These are phyloP conservation scores for Cyberlindnera mississippiensis DNA, from an alignment of 805 yeast genomes.

Conservation along the genomic window DNA sequence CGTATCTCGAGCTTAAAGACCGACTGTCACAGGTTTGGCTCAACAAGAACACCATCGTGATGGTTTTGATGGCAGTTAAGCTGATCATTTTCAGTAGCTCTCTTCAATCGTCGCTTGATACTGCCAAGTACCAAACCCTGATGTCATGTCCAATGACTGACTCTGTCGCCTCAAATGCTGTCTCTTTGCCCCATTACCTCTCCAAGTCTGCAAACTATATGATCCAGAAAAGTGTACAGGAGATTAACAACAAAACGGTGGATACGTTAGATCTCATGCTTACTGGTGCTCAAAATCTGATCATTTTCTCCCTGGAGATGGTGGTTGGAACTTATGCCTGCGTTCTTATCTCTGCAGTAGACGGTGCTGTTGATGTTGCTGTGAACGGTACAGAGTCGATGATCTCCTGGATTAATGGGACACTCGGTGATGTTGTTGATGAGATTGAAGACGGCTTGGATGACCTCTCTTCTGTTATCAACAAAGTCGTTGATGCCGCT, in stretches of 20 bases:
- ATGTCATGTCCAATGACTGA: conserved; percentile 48
- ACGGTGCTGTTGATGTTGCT: conserved; percentile 69
- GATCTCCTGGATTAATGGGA: conserved; percentile 55
- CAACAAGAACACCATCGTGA: conserved; percentile 56
- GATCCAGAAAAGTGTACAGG: conserved; percentile 43
- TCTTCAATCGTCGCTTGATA: conserved; percentile 38
- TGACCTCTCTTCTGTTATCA: conserved; percentile 54
- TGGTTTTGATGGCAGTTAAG: conserved; percentile 56
- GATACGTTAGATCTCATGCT: conserved; percentile 43
- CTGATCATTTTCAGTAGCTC: conserved; percentile 52
- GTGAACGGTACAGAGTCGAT: conserved; percentile 66
- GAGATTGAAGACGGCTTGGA: conserved; percentile 65
- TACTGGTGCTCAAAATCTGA: conserved; percentile 53
- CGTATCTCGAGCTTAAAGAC: conserved; percentile 48
- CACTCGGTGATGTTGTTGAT: conserved; percentile 48
- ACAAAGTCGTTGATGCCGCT: conserved; percentile 49
- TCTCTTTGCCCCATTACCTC: conserved; percentile 53
- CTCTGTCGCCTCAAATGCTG: conserved; percentile 28
- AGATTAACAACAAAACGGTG: conserved; percentile 44
- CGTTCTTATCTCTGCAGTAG: conserved; percentile 66
- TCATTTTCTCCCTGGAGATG: conserved; percentile 64
- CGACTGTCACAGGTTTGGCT: conserved; percentile 61
- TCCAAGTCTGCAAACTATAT: conserved; percentile 52
- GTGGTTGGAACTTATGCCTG: conserved; percentile 87
- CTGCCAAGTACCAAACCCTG: conserved; percentile 36